These are phyloP conservation scores for Priceomyces haplophilus DNA, from an alignment of 805 yeast genomes.

Conservation along the genomic window DNA sequence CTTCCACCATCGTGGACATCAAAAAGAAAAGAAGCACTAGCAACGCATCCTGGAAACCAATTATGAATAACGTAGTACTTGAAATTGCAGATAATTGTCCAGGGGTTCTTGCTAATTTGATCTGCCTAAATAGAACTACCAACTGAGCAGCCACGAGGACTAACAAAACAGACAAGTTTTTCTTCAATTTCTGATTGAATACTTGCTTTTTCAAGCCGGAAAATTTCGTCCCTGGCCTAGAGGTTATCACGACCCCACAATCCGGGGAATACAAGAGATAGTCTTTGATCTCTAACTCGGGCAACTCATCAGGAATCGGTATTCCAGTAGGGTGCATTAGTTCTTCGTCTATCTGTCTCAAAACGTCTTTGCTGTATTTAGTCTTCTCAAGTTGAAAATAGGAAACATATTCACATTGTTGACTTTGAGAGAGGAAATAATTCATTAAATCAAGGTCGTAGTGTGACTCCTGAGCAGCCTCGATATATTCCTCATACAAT, in stretches of 20 bases:
- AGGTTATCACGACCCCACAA: conserved; percentile 61
- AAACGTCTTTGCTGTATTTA: conserved; percentile 47
- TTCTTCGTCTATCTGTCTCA: conserved; percentile 69
- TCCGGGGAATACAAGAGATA: conserved; percentile 84
- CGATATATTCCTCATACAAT: conserved; percentile 42
- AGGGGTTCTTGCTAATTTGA: conserved; percentile 71
- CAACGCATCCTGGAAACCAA: conserved; percentile 71
- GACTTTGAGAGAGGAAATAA: conserved; percentile 27
- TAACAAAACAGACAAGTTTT: conserved; percentile 43
- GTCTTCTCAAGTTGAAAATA: conserved; percentile 71
- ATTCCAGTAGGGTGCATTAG: conserved; percentile 70
- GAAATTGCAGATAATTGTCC: conserved; percentile 75
- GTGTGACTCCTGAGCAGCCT: conserved; percentile 36
- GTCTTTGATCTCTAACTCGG: conserved; percentile 49
- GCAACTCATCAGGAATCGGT: conserved; percentile 57
- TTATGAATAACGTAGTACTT: conserved; percentile 48
- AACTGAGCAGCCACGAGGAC: conserved; percentile 50
- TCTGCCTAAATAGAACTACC: conserved; percentile 60
- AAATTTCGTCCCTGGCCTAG: conserved; percentile 15
- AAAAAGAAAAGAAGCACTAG: conserved; percentile 61
- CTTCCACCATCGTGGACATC: conserved; percentile 47
- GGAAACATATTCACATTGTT: conserved; percentile 65
- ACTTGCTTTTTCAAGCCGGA: conserved; percentile 62
- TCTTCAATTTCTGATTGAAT: conserved; percentile 32
- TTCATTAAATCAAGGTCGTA: conserved; percentile 40